A percentile compares a stretch with the other conserved stretches of the same genome.
These are phyloP conservation scores for Leersia perrieri DNA, from an alignment of 176 grass and related monocot genomes.

Conservation along the genomic window DNA sequence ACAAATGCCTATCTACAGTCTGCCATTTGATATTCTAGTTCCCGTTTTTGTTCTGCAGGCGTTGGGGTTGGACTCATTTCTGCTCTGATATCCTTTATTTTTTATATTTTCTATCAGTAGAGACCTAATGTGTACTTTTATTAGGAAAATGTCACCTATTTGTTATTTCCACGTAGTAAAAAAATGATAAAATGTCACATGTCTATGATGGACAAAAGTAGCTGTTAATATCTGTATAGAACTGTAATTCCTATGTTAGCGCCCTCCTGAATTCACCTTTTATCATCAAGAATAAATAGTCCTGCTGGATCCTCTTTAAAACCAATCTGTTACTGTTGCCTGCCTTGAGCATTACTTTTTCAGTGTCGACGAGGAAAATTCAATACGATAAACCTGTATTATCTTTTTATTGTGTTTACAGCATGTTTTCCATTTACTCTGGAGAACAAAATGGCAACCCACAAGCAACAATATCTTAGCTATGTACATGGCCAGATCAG, in stretches of 20 bases:
- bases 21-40: slow-evolving; percentile 13
- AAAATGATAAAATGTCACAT: background rate
- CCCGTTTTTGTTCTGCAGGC: slow-evolving; percentile 35
- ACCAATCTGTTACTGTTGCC: background rate
- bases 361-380: background rate
- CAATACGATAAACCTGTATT: background rate
- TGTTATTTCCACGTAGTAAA: background rate
- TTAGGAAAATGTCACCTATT: background rate
- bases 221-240: background rate
- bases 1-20: background rate
- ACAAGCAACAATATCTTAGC: background rate
- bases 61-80: slow-evolving; percentile 66
- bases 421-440: background rate
- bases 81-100: slow-evolving; percentile 69
- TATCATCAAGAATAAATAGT: background rate
- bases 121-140: background rate
- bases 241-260: background rate
- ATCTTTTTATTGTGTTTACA: background rate
- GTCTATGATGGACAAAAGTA: background rate
- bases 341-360: background rate
- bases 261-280: background rate
- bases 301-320: background rate
- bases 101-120: slow-evolving; percentile 4
- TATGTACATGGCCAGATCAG: background rate
- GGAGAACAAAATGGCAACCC: background rate